Evolutionary conservation across 139 green algal species (phyloP).

Genomic region (Chlamydomonas applanata): DNA sequence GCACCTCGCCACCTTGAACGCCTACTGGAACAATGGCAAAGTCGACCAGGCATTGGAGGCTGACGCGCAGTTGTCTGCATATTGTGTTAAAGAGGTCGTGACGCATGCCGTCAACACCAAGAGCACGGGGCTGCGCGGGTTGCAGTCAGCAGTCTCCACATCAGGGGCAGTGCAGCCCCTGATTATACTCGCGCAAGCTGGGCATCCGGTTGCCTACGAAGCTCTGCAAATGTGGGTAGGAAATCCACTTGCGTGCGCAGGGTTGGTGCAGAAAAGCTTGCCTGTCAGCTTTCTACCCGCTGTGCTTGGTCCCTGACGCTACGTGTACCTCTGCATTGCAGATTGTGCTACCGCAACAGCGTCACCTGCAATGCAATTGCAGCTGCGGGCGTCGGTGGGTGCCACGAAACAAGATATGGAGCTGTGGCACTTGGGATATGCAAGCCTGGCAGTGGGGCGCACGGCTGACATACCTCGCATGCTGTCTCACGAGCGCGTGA

Average conservation of each 20-base stretch:
- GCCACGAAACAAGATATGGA: background rate
- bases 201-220: constrained; percentile 23
- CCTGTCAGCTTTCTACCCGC: too few species aligned
- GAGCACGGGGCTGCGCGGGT: constrained; percentile 1
- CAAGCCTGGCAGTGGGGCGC: background rate
- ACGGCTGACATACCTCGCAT: background rate
- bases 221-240: constrained; percentile 40
- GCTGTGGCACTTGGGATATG: too few species aligned
- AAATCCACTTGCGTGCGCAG: too few species aligned
- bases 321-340: too few species aligned
- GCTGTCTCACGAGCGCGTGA: background rate
- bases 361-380: constrained; percentile 30
- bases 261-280: too few species aligned
- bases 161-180: constrained; percentile 11
- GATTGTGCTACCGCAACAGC: constrained; percentile 38
- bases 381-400: constrained; percentile 24
- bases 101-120: constrained; percentile 17
- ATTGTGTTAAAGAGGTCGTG: too few species aligned
- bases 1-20: too few species aligned
- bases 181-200: background rate
- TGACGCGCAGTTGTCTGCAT: too few species aligned
- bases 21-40: too few species aligned
- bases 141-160: background rate
- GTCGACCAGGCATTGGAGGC: too few species aligned
- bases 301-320: too few species aligned